These are phyloP conservation scores for barley (Hordeum vulgare) DNA, from an alignment of 176 grass and related monocot species.

Conservation along the genomic window DNA sequence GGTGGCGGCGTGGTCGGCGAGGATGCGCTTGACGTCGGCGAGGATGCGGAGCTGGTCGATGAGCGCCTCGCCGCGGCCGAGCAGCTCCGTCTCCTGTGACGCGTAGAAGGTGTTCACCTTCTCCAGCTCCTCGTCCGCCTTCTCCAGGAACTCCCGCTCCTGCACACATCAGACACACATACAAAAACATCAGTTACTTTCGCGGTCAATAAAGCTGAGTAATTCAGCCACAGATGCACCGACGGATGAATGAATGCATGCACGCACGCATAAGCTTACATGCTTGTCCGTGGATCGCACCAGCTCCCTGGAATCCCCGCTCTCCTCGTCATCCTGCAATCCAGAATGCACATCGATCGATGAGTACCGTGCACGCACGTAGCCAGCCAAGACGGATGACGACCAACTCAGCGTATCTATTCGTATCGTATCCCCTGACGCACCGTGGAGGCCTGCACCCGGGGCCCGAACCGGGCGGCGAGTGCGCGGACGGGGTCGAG, in stretches of 20 bases:
- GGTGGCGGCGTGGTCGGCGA: conserved; percentile 39
- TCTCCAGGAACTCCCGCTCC: conserved; percentile 68
- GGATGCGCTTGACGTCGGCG: conserved; percentile 67
- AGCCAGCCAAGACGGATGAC: not conserved
- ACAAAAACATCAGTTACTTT: not conserved
- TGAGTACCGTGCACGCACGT: not conserved
- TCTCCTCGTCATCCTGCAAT: conserved; percentile 35
- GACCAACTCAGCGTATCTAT: not conserved
- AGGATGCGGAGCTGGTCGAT: conserved; percentile 75
- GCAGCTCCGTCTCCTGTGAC: conserved; percentile 49
- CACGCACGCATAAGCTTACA: not conserved
- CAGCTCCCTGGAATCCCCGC: conserved; percentile 37
- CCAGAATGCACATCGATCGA: not conserved
- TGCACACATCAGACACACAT: not conserved
- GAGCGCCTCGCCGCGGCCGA: conserved; percentile 49
- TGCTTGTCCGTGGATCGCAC: conserved; percentile 54
- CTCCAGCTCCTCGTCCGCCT: conserved; percentile 63
- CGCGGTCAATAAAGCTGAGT: not conserved
- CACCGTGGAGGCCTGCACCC: not conserved
- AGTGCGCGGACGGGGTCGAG: conserved; percentile 64
- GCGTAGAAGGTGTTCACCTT: conserved; percentile 82
- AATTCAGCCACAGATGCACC: not conserved
- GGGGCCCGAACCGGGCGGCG: conserved; percentile 26
- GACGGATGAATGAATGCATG: not conserved
- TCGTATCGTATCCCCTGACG: no score